Conservation (phyloP, 2,329 filamentous ascomycete genomes). For the Graphiopsis chlorocephala region DNA sequence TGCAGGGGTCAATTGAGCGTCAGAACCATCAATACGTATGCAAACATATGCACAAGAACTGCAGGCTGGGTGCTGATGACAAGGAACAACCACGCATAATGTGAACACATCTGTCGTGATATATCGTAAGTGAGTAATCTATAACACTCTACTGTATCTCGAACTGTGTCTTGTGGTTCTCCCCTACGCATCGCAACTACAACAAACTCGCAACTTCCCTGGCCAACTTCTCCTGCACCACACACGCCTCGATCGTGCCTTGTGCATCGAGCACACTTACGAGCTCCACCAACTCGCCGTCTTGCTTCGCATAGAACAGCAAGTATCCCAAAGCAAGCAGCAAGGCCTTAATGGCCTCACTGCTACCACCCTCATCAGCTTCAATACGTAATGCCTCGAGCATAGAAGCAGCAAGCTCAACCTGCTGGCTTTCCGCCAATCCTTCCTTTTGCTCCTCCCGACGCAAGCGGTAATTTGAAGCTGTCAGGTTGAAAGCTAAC, state of each 20-base stretch:
- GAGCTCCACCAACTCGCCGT: constrained; percentile 78
- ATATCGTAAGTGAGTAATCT: neutral
- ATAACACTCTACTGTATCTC: neutral
- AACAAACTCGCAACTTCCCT: constrained; percentile 31
- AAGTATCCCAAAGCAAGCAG: constrained; percentile 73
- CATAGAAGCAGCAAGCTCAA: constrained; percentile 77
- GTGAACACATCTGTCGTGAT: neutral
- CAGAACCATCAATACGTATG: neutral
- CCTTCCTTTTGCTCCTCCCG: constrained; percentile 56
- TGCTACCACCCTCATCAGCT: constrained; percentile 25
- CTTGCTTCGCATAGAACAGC: constrained; percentile 65
- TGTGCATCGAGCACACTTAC: constrained; percentile 73
- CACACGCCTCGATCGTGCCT: constrained; percentile 53
- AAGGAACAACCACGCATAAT: neutral
- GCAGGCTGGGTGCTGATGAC: too few species aligned
- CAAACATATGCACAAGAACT: neutral
- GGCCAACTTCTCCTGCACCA: constrained; percentile 35
- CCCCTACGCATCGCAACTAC: neutral
- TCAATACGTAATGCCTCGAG: constrained; percentile 67
- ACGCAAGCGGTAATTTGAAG: constrained; percentile 65
- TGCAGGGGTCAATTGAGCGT: neutral
- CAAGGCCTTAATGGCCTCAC: constrained; percentile 73
- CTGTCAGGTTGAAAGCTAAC: constrained; percentile 77
- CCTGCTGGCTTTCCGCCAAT: constrained; percentile 67
- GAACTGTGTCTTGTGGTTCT: neutral